Percentiles rank a stretch among this genome's conserved stretches.
Conservation (phyloP, 768 basidiomycete species). For the Auriculariales sp. region DNA sequence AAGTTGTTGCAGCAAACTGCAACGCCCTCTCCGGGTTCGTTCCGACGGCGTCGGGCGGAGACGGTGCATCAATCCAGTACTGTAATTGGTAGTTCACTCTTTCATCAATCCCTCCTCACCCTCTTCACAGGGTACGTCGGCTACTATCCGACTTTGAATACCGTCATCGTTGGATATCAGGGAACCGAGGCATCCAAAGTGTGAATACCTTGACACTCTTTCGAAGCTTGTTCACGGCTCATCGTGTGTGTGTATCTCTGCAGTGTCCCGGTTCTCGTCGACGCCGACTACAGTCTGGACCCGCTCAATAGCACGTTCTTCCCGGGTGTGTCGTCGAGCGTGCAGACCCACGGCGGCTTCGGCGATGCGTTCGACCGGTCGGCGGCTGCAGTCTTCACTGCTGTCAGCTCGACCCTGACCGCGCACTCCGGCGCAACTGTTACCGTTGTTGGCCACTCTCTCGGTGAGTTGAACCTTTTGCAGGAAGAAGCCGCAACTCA, state of each 20-base stretch:
- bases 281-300: slow-evolving; percentile 23
- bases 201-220: slow-evolving; percentile 8
- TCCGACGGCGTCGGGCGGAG: slow-evolving; percentile 33
- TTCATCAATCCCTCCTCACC: background rate
- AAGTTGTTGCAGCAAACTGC: slow-evolving; percentile 24
- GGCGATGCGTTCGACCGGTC: slow-evolving; percentile 28
- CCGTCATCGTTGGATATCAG: slow-evolving; percentile 24
- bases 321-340: slow-evolving; percentile 28
- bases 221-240: background rate
- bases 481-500: too few relatives aligned
- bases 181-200: slow-evolving; percentile 20
- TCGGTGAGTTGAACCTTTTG: too few relatives aligned
- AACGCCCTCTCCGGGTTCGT: slow-evolving; percentile 30
- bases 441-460: slow-evolving; percentile 34
- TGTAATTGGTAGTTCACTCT: slow-evolving; percentile 16
- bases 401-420: background rate
- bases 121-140: slow-evolving; percentile 33
- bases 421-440: slow-evolving; percentile 13
- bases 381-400: slow-evolving; percentile 4
- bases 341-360: slow-evolving; percentile 37
- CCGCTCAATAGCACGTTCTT: slow-evolving; percentile 28
- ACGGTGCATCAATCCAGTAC: slow-evolving; percentile 27
- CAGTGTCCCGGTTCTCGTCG: slow-evolving; percentile 26
- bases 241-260: background rate
- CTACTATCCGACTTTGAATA: slow-evolving; percentile 25